phyloP scores from a whole-genome alignment of 176 grass and related monocot species.

The Pontederia paniculata region DNA sequence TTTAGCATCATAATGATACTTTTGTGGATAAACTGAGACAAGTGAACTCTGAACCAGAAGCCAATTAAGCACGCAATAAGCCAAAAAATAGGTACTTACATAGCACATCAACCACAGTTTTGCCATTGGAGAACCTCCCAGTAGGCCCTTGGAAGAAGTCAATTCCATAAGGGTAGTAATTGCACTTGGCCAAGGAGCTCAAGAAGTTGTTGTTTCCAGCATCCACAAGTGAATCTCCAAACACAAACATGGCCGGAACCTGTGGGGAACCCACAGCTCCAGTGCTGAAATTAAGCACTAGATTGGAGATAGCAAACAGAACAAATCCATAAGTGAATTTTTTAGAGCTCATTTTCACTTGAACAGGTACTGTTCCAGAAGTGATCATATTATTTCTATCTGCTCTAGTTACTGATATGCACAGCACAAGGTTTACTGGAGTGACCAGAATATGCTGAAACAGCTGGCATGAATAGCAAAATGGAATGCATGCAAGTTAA shows the following conservation, averaged over 20 bases:
- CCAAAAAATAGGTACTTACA: slow-evolving; percentile 30
- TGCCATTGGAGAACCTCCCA: slow-evolving; percentile 44
- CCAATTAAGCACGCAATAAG: neutral
- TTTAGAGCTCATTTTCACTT: no score
- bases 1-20: no score
- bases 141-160: slow-evolving; percentile 41
- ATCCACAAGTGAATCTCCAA: slow-evolving; percentile 42
- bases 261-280: slow-evolving; percentile 1
- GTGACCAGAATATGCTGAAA: no score
- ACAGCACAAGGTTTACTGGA: no score
- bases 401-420: no score
- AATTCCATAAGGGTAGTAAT: slow-evolving; percentile 43
- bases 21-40: no score
- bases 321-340: neutral
- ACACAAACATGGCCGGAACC: slow-evolving; percentile 36
- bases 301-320: neutral
- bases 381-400: no score
- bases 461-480: no score
- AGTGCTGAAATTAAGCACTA: neutral
- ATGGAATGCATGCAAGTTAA: no score
- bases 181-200: slow-evolving; percentile 29
- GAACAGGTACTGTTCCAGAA: no score
- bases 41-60: no score
- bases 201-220: slow-evolving; percentile 39
- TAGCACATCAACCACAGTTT: slow-evolving; percentile 33